Conservation (phyloP, 1,284 basidiomycete genomes). For the Xanthoconium separans region DNA sequence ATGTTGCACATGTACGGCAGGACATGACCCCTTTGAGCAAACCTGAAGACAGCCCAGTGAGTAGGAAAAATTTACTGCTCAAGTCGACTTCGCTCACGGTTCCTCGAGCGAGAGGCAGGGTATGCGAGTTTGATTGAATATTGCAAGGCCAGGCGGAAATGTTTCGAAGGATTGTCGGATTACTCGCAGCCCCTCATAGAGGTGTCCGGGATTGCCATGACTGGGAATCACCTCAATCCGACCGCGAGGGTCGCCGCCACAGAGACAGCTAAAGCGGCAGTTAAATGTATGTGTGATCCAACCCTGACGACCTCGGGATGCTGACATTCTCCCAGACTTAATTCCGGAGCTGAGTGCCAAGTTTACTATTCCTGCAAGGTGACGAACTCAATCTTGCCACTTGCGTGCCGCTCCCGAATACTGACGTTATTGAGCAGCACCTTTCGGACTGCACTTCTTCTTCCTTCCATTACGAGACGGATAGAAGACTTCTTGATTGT, state of each 20-base stretch:
- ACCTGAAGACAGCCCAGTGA: slow-evolving; percentile 60
- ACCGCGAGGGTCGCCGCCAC: slow-evolving; percentile 36
- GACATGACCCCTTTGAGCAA: slow-evolving; percentile 74
- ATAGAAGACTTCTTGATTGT: slow-evolving; percentile 71
- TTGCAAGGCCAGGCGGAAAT: slow-evolving; percentile 57
- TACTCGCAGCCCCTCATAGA: slow-evolving; percentile 71
- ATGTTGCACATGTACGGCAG: slow-evolving; percentile 50
- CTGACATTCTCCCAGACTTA: slow-evolving; percentile 50
- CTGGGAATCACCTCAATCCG: slow-evolving; percentile 57
- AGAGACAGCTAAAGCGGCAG: slow-evolving; percentile 38
- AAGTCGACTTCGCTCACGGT: slow-evolving; percentile 10
- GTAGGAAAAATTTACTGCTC: slow-evolving; percentile 27
- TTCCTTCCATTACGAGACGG: slow-evolving; percentile 70
- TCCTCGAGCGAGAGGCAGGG: slow-evolving; percentile 52
- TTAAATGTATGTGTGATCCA: slow-evolving; percentile 48
- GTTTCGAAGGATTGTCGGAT: slow-evolving; percentile 60
- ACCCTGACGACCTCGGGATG: slow-evolving; percentile 22
- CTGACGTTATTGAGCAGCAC: slow-evolving; percentile 45
- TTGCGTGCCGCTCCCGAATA: slow-evolving; percentile 16
- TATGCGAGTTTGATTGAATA: slow-evolving; percentile 63
- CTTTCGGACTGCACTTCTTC: slow-evolving; percentile 59
- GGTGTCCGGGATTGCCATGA: slow-evolving; percentile 49
- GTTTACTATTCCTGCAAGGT: slow-evolving; percentile 75
- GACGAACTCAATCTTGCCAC: slow-evolving; percentile 20
- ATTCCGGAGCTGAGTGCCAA: slow-evolving; percentile 76